Conservation (phyloP, 2,329 filamentous ascomycete species). For the Phyllosticta citrichinensis region DNA sequence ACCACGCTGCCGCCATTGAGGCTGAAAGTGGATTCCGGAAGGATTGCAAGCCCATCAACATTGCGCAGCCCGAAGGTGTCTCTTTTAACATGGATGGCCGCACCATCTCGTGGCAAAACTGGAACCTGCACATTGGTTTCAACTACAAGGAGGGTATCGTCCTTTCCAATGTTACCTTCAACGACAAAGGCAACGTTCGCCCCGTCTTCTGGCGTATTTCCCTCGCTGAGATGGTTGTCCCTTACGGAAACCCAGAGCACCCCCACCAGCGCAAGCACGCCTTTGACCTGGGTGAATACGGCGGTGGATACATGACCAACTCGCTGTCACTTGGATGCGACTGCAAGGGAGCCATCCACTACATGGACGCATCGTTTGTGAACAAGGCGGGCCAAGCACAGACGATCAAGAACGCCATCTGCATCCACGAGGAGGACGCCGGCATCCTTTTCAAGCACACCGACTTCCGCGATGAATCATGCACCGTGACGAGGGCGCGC, state of each 20-base stretch:
- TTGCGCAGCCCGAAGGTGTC: constrained; percentile 80
- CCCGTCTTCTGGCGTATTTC: constrained; percentile 84
- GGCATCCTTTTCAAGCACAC: constrained; percentile 92
- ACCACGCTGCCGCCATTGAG: constrained; percentile 64
- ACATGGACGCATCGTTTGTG: constrained; percentile 80
- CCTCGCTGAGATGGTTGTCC: constrained; percentile 87
- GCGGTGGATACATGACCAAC: constrained; percentile 77
- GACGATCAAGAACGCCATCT: constrained; percentile 87
- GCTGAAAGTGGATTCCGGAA: constrained; percentile 64
- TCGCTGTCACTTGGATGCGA: constrained; percentile 67
- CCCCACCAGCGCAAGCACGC: constrained; percentile 75
- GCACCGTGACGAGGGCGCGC: constrained; percentile 74
- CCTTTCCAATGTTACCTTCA: constrained; percentile 80
- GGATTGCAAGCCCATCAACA: constrained; percentile 77
- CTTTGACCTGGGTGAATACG: constrained; percentile 73
- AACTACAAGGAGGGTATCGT: constrained; percentile 91
- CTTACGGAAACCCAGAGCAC: constrained; percentile 72
- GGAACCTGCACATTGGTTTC: constrained; percentile 87
- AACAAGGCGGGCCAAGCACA: constrained; percentile 64
- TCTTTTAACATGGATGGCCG: constrained; percentile 71
- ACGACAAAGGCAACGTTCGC: constrained; percentile 66
- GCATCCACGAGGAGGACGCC: constrained; percentile 87
- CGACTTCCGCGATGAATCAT: constrained; percentile 83
- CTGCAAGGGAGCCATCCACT: constrained; percentile 85
- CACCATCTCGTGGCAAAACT: constrained; percentile 81